Evolutionary conservation across 2,329 filamentous ascomycete genomes (phyloP), one percentile per base, ranked within the genome.

Genomic region (Lachnum nothofagi): DNA sequence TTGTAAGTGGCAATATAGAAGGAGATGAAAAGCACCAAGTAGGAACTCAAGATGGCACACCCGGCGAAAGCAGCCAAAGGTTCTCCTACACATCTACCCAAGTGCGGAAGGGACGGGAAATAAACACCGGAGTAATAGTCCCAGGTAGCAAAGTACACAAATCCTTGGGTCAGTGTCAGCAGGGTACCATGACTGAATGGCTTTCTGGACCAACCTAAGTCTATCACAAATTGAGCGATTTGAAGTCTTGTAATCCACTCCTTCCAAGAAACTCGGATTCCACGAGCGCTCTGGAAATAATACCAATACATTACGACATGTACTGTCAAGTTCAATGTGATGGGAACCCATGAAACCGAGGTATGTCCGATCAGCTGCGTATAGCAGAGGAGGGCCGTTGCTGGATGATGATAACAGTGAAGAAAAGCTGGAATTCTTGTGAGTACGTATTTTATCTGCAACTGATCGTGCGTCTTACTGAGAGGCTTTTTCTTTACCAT

Each of bases 221-320:
- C 61, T 23, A 63, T 58, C 7, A 63, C 51, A 35, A 63, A 63
- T 53, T 63, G 61, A 23, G 49, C 50, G 34, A 63, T 63, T 38
- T 63, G 61, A 12, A 63, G 49, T 16, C 55, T 44, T 12, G 61
- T 63, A 33, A 63, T 60, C 55, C 56, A 63, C 34, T 62, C 45
- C 45, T 63, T 63, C 61, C 61, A 63, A 34, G 44, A 57, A 20
- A 63, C 51, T 6, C 50, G 48, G 41, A 63, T 53, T 9, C 61
- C 60, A 23, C 60, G 59, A 17, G 61, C 60, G 24, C 52, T 57
- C 41, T 62, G 61, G 52, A 63, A 63, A 41, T 63, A 63, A 45
- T 63, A 63, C 60, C 60, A 63, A 39, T 63, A 63, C 61, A 63
- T 63, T 6, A 63, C 54, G 16, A 62, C 58, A 46, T 63, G 60